Conservation (phyloP, 306 rosid genomes). For the Citrullus colocynthis region DNA sequence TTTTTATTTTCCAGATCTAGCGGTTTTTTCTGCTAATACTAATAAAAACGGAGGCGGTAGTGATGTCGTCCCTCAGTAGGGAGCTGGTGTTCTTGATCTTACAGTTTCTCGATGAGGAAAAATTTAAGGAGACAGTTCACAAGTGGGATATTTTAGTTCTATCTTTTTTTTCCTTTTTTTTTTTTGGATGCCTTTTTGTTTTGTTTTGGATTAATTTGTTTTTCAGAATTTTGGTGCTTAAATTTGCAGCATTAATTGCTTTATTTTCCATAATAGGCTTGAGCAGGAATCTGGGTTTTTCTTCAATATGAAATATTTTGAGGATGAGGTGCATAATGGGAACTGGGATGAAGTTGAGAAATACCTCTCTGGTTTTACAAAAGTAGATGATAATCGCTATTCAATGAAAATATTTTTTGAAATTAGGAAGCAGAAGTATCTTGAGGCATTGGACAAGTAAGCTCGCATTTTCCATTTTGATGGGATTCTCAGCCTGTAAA, state of each 20-base stretch:
- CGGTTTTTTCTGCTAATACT: constrained; percentile 26
- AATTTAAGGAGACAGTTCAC: constrained; percentile 97
- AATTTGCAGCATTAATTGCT: constrained; percentile 20
- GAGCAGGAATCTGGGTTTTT: constrained; percentile 98
- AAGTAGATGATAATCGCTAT: constrained; percentile 92
- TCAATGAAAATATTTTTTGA: constrained; percentile 98
- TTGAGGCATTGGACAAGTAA: constrained; percentile 96
- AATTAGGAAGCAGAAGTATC: constrained; percentile 97
- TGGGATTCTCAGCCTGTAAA: not conserved
- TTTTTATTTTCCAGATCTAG: constrained; percentile 62
- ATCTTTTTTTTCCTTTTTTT: not conserved
- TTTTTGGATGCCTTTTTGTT: not conserved
- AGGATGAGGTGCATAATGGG: constrained; percentile 95
- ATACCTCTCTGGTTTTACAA: constrained; percentile 94
- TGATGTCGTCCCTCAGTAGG: constrained; percentile 94
- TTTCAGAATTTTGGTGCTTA: constrained; percentile 2
- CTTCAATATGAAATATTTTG: constrained; percentile 96
- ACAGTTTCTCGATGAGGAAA: constrained; percentile 97
- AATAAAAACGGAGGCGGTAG: constrained; percentile 31
- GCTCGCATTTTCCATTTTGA: constrained; percentile 18
- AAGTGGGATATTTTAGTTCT: constrained; percentile 43
- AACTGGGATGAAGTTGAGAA: constrained; percentile 98
- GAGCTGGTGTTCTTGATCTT: constrained; percentile 98
- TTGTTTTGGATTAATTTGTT: constrained; percentile 2
- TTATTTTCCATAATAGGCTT: constrained; percentile 37